Base-by-base conservation (phyloP, 2,329 filamentous ascomycete species). In the Emergomyces pasteurianus region DNA sequence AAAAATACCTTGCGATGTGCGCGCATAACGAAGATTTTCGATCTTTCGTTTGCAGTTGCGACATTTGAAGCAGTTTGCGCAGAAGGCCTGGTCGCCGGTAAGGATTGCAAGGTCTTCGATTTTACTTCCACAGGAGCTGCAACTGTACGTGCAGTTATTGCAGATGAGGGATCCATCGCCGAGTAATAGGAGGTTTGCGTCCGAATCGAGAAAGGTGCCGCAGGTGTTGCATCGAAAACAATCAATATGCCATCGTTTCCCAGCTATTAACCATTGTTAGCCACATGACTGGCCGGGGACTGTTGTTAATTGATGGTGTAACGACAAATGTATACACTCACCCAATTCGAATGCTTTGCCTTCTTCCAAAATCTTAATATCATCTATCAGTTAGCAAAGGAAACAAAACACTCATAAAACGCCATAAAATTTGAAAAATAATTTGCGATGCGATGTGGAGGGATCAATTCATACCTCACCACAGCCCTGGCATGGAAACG, bases 71-170 rank as follows among this genome's bases (percentile, higher is more conserved):
- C 94, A 99, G 61, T 90, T 92, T 50, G 92, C 91, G 76, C 94
- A 99, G 73, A 96, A 99, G 52, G 94, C 94, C 77, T 99, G 92
- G 71, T 99, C 94, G 65, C 94, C 94, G 0, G 94, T 99, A 67
- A 99, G 81, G 73, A 99, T 99, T 65, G 94, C 94, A 64, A 97
- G 81, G 73, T 99, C 94, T 74, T 99, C 94, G 67, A 99, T 99
- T 80, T 99, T 99, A 79, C 95, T 92, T 62, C 86, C 86, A 76
- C 94, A 99, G 59, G 92, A 92, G 75, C 86, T 96, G 80, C 94
- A 99, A 81, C 92, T 96, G 75, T 99, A 99, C 59, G 94, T 97
- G 79, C 94, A 99, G 76, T 96, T 96, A 79, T 96, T 97, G 82
- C 94, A 99, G 68, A 99, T 97, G 66, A 99, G 85, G 21, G 92